phyloP scores from a whole-genome alignment of 441 rosid genomes.

The Pelargonium cotyledonis region DNA sequence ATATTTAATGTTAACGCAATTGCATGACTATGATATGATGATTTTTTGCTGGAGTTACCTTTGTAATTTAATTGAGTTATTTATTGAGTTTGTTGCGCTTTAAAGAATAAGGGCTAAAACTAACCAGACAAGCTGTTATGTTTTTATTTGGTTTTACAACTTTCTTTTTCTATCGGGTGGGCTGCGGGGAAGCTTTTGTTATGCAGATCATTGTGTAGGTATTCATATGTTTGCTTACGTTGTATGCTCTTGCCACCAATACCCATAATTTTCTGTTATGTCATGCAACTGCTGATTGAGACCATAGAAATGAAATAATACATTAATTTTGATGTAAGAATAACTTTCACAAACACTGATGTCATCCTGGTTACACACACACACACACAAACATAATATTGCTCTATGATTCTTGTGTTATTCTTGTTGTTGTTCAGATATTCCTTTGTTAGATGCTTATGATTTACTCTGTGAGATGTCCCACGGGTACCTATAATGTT shows the following conservation, averaged over 20 bases:
- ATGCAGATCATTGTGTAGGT: too few species aligned
- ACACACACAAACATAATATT: background rate
- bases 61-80: too few species aligned
- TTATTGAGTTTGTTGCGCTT: too few species aligned
- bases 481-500: background rate
- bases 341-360: background rate
- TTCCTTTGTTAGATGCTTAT: background rate
- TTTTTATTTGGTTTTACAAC: too few species aligned
- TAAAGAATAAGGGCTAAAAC: too few species aligned
- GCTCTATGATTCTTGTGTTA: background rate
- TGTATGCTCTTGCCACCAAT: too few species aligned
- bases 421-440: background rate
- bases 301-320: background rate
- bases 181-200: too few species aligned
- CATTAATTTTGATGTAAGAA: background rate
- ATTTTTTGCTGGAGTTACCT: background rate
- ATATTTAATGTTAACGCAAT: background rate
- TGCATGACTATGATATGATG: background rate
- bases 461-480: background rate
- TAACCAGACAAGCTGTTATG: too few species aligned
- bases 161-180: too few species aligned
- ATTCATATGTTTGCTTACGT: too few species aligned
- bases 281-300: too few species aligned
- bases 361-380: background rate
- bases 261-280: too few species aligned